These are phyloP conservation scores for Diaporthe vexans DNA, from an alignment of 2,329 filamentous ascomycete genomes.

Conservation along the genomic window DNA sequence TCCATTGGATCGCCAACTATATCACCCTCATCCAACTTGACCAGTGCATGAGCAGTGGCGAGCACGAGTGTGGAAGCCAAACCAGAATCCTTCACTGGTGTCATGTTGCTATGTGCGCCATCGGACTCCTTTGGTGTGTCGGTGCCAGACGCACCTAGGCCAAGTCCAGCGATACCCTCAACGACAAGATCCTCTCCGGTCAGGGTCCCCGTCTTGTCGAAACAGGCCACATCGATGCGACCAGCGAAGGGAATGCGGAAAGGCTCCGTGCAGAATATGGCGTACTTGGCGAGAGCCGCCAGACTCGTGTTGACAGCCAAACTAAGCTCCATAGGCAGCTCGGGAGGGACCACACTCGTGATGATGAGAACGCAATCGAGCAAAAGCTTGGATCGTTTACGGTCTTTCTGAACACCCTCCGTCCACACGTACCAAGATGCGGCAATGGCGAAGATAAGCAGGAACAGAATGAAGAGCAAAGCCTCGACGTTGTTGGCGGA, in stretches of 20 bases:
- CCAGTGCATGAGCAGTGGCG: slow-evolving; percentile 93
- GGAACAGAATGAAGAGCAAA: slow-evolving; percentile 96
- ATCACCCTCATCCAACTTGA: slow-evolving; percentile 96
- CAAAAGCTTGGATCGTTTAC: slow-evolving; percentile 96
- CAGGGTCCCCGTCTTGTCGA: slow-evolving; percentile 97
- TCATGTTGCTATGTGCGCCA: slow-evolving; percentile 86
- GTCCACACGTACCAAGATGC: slow-evolving; percentile 99
- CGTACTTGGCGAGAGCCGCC: slow-evolving; percentile 92
- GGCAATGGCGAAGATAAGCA: slow-evolving; percentile 94
- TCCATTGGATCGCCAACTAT: slow-evolving; percentile 99
- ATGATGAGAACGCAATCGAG: slow-evolving; percentile 98
- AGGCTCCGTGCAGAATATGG: slow-evolving; percentile 98
- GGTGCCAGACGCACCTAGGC: slow-evolving; percentile 73
- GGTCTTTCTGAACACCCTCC: slow-evolving; percentile 92
- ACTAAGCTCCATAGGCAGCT: slow-evolving; percentile 97
- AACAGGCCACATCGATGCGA: slow-evolving; percentile 95
- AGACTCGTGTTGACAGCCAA: slow-evolving; percentile 98
- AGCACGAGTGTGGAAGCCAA: slow-evolving; percentile 92
- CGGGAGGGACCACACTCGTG: slow-evolving; percentile 97
- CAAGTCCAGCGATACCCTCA: slow-evolving; percentile 93
- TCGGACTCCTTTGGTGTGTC: slow-evolving; percentile 78
- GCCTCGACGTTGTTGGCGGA: slow-evolving; percentile 99
- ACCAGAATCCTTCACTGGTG: slow-evolving; percentile 76
- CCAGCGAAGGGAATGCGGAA: slow-evolving; percentile 98
- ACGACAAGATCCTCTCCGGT: slow-evolving; percentile 98